Conservation (phyloP, 805 yeast species). For the Lachancea kluyveri region DNA sequence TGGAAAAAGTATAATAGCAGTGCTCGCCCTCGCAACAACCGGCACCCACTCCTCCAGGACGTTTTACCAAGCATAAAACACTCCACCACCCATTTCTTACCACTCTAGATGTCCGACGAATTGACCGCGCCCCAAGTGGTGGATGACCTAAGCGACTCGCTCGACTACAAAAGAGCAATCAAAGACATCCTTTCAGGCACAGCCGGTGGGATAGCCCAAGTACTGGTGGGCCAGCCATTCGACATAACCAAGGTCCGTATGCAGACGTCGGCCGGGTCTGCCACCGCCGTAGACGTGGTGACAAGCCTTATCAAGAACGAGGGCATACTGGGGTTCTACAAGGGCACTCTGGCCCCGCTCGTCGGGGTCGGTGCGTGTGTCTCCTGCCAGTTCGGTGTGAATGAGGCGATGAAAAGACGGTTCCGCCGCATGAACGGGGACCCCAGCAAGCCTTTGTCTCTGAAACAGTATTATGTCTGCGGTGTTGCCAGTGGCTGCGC, state of each 20-base stretch:
- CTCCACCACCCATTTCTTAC: no score
- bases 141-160: constrained; percentile 4
- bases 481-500: constrained; percentile 91
- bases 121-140: constrained; percentile 3
- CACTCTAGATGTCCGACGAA: constrained; percentile 3
- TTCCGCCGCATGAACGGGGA: constrained; percentile 30
- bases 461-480: constrained; percentile 65
- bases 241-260: constrained; percentile 90
- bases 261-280: constrained; percentile 79
- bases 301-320: constrained; percentile 65
- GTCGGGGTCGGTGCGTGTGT: constrained; percentile 98
- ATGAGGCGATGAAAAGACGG: constrained; percentile 84
- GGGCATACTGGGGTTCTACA: constrained; percentile 80
- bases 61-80: no score
- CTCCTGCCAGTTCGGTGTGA: constrained; percentile 90
- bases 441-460: constrained; percentile 21
- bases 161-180: constrained; percentile 34
- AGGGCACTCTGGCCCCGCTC: constrained; percentile 90
- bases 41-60: no score
- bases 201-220: constrained; percentile 93
- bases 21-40: no score
- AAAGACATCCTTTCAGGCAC: constrained; percentile 90
- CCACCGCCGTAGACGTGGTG: constrained; percentile 65
- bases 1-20: no score
- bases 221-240: constrained; percentile 90